Percentiles rank a stretch among this genome's conserved stretches.
Conservation (phyloP, 768 basidiomycete species). For the Lentinula guzmanii region DNA sequence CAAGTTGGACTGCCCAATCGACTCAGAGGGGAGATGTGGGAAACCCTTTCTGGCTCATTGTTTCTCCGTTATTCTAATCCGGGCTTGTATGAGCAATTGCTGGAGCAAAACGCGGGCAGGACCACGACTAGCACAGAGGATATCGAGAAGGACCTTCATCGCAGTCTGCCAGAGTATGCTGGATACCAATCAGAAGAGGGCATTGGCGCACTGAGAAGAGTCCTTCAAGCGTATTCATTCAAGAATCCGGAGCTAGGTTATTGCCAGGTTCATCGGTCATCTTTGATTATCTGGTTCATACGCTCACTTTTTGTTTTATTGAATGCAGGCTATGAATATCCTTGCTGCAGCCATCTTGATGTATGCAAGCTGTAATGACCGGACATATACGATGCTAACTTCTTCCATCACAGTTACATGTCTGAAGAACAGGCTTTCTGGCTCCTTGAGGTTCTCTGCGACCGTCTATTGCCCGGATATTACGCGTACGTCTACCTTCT, state of each 20-base stretch:
- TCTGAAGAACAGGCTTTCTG: constrained; percentile 99
- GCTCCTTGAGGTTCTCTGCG: constrained; percentile 92
- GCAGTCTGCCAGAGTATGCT: constrained; percentile 94
- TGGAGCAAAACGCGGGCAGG: constrained; percentile 72
- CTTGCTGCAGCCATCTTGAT: constrained; percentile 92
- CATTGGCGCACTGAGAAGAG: constrained; percentile 76
- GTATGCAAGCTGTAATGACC: constrained; percentile 31
- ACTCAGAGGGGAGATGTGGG: constrained; percentile 97
- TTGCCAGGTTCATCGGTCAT: constrained; percentile 60
- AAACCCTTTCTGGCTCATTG: constrained; percentile 90
- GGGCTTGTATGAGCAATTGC: constrained; percentile 69
- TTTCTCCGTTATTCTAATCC: constrained; percentile 86
- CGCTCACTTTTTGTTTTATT: neutral
- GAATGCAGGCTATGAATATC: constrained; percentile 88
- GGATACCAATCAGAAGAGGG: constrained; percentile 92
- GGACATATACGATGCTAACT: neutral
- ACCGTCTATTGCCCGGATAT: constrained; percentile 93
- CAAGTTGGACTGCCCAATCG: constrained; percentile 96
- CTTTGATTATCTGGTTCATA: neutral
- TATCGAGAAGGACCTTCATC: constrained; percentile 96
- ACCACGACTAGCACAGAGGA: constrained; percentile 91
- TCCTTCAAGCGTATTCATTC: constrained; percentile 93
- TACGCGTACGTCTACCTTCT: constrained; percentile 66
- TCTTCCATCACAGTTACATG: constrained; percentile 67
- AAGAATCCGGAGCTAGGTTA: constrained; percentile 93